Evolutionary conservation across 192 early-diverging fungal species (phyloP), one percentile per base, ranked within the genome.

Genomic region (Linnemannia elongata): DNA sequence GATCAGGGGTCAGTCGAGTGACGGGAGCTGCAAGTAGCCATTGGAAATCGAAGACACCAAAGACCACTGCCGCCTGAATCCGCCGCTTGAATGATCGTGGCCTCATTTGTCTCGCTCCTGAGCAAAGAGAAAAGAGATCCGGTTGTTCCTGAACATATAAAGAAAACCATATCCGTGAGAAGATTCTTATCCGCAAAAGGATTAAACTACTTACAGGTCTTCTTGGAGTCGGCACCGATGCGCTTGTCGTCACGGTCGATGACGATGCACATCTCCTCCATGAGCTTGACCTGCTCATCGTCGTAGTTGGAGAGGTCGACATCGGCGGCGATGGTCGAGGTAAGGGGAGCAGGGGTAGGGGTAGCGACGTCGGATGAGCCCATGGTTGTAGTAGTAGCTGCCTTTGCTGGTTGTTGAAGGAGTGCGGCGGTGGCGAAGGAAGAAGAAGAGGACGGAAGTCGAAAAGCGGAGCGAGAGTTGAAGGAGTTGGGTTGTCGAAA

Each of bases 181-280:
- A 66, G 0, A 66, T 66, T 66, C 60, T 12, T 33, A 33, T 66
- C 24, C 10, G 24, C 7, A 8, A 3, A 15, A 15, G 0, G 49
- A 47, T 3, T 15, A 35, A 54, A n/a, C 72, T 41, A 44, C 93
- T 86, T 91, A 96, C 97, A 98, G 74, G 94, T 94, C 91, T 98
- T 97, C 88, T 99, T 99, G 81, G 95, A 92, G 76, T 94, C 97
- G 22, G 94, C 93, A 72, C 96, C 94, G 78, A 99, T 94, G 49
- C 93, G 88, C 47, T 93, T 92, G 89, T 99, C 98, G 79, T 98
- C 91, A 24, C 93, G 82, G 91, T 98, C 95, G 24, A 99, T 91
- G 20, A 99, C 85, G 81, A 99, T 99, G 93, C 98, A 99, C 97
- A 97, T 97, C 87, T 99, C 98, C 71, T 93, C 93, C 98, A 99